Conservation (phyloP, 2,329 filamentous ascomycete genomes). For the Zymoseptoria crescenta region DNA sequence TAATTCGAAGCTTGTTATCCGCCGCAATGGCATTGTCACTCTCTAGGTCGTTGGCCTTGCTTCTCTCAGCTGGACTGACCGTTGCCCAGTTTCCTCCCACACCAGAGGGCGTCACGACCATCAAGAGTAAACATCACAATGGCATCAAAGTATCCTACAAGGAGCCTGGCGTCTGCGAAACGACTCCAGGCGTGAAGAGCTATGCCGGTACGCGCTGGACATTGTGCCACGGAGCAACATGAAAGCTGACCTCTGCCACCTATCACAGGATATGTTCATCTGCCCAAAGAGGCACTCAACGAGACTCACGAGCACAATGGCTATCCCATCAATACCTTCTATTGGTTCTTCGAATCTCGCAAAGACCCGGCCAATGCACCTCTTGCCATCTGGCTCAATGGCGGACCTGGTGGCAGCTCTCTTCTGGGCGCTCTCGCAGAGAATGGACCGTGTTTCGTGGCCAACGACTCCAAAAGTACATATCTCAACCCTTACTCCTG, state of each 20-base stretch:
- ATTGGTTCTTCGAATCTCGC: conserved; percentile 57
- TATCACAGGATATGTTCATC: conserved; percentile 33
- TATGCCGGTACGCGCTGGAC: conserved; percentile 27
- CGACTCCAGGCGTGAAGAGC: conserved; percentile 44
- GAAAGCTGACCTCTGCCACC: neutral
- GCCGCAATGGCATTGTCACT: neutral
- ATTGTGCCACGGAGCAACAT: neutral
- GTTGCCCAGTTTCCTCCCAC: conserved; percentile 15
- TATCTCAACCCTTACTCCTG: conserved; percentile 51
- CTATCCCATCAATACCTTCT: conserved; percentile 45
- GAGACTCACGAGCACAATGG: conserved; percentile 32
- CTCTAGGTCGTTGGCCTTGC: neutral
- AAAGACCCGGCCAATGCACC: conserved; percentile 50
- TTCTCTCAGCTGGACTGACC: neutral
- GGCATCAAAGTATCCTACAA: conserved; percentile 45
- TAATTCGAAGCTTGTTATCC: neutral
- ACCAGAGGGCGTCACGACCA: conserved; percentile 34
- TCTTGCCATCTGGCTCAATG: conserved; percentile 53
- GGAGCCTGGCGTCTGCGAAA: conserved; percentile 47
- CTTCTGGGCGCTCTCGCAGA: conserved; percentile 41
- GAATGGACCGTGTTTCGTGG: conserved; percentile 25
- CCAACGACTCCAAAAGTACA: conserved; percentile 19
- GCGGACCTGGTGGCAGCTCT: conserved; percentile 49
- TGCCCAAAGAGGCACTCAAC: conserved; percentile 24
- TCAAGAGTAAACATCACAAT: conserved; percentile 31